Evolutionary conservation across 805 yeast genomes (phyloP).

Genomic region (Ogataea minuta): DNA sequence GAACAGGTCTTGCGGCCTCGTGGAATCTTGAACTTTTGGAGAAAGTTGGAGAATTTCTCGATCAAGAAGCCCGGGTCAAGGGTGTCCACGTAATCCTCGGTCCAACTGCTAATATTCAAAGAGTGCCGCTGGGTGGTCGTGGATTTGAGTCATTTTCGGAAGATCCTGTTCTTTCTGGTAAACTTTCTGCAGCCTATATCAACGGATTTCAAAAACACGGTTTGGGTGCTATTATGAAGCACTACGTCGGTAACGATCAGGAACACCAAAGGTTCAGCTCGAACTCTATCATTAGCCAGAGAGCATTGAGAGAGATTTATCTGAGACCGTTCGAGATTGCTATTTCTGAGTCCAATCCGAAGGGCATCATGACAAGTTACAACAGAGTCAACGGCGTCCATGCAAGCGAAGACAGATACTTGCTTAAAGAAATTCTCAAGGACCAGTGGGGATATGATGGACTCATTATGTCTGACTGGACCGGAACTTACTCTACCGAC

Average conservation of each 20-base stretch:
- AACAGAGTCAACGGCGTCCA: constrained; percentile 63
- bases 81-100: constrained; percentile 41
- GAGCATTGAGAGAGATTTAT: constrained; percentile 66
- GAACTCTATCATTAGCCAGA: constrained; percentile 49
- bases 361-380: constrained; percentile 59
- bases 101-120: constrained; percentile 39
- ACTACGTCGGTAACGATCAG: constrained; percentile 61
- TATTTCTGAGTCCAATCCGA: constrained; percentile 49
- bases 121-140: constrained; percentile 51
- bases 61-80: constrained; percentile 42
- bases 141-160: constrained; percentile 63
- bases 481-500: constrained; percentile 49
- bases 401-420: constrained; percentile 43
- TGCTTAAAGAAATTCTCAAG: constrained; percentile 47
- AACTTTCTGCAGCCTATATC: constrained; percentile 46
- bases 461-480: constrained; percentile 62
- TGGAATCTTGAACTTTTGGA: constrained; percentile 40
- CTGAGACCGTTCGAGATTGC: constrained; percentile 64
- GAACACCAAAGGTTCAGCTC: constrained; percentile 53
- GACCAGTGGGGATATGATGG: constrained; percentile 60
- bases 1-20: constrained; percentile 46
- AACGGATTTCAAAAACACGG: constrained; percentile 53
- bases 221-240: constrained; percentile 58
- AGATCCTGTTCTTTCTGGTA: constrained; percentile 52
- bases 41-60: constrained; percentile 42